A percentile compares a stretch with the other conserved stretches of the same genome.
These are phyloP conservation scores for Talaromyces wortmannii DNA, from an alignment of 495 filamentous ascomycete species.

Conservation along the genomic window DNA sequence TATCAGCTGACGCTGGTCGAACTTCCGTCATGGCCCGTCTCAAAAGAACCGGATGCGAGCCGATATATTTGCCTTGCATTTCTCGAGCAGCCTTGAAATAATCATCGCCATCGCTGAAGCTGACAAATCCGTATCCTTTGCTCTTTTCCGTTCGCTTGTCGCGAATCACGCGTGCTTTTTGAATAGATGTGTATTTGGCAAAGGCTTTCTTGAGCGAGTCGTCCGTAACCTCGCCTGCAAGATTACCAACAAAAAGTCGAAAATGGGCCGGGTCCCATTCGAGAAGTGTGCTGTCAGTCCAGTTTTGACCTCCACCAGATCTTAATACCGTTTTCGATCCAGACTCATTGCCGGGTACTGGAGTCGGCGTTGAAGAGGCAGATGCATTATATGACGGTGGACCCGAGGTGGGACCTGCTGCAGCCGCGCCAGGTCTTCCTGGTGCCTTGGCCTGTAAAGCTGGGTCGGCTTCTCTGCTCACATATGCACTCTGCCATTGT, in stretches of 20 bases:
- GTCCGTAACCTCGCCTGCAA: conserved; percentile 97
- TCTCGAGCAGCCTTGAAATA: conserved; percentile 92
- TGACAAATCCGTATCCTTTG: conserved; percentile 93
- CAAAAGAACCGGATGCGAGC: conserved; percentile 84
- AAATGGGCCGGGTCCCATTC: conserved; percentile 98
- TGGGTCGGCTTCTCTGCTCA: conserved; percentile 20
- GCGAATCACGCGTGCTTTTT: conserved; percentile 89
- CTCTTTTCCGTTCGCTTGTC: conserved; percentile 95
- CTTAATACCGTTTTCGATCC: conserved; percentile 71
- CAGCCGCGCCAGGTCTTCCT: conserved; percentile 11
- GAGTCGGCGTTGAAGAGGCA: conserved; percentile 31
- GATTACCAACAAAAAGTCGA: conserved; percentile 90
- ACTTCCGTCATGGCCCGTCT: conserved; percentile 88
- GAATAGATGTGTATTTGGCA: conserved; percentile 74
- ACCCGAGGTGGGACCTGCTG: conserved; percentile 36
- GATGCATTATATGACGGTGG: conserved; percentile 24
- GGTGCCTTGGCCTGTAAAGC: conserved; percentile 17
- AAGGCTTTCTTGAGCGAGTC: conserved; percentile 94
- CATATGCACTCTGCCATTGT: conserved; percentile 93
- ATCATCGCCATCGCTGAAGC: conserved; percentile 90
- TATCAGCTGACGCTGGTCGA: conserved; percentile 50
- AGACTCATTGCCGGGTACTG: conserved; percentile 35
- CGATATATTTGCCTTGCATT: conserved; percentile 99
- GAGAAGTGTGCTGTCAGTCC: conserved; percentile 77
- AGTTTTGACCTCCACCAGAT: conserved; percentile 81